A percentile compares a stretch with the other conserved stretches of the same genome.
Evolutionary conservation across 345 rosid genomes (phyloP).

Genomic region (Eucalyptus marginata): DNA sequence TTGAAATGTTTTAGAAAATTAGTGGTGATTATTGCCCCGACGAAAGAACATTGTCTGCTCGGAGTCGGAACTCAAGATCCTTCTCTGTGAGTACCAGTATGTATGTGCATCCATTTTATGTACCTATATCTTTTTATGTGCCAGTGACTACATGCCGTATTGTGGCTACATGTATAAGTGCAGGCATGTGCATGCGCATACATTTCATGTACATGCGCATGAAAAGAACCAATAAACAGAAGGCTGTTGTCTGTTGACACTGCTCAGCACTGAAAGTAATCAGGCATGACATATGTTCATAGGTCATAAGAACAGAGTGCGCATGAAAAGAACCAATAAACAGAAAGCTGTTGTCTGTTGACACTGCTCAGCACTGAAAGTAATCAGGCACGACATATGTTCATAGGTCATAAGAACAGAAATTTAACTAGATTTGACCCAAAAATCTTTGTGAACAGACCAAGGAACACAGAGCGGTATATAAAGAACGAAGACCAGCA

Average conservation of each 20-base stretch:
- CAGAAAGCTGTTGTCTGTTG: no score
- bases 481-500: background rate
- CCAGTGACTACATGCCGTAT: no score
- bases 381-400: background rate
- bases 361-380: no score
- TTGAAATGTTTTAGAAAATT: background rate
- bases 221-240: background rate
- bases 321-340: no score
- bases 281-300: background rate
- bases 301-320: no score
- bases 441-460: background rate
- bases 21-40: background rate
- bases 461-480: background rate
- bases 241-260: background rate
- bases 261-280: background rate
- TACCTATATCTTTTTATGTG: background rate
- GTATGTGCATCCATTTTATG: background rate
- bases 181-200: no score
- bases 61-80: background rate
- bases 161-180: no score
- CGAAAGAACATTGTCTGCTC: background rate
- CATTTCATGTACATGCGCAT: background rate
- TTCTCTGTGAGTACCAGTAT: background rate
- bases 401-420: background rate
- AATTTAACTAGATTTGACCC: background rate